Conservation (phyloP, 2,329 filamentous ascomycete genomes). For the Rutstroemia sp. region DNA sequence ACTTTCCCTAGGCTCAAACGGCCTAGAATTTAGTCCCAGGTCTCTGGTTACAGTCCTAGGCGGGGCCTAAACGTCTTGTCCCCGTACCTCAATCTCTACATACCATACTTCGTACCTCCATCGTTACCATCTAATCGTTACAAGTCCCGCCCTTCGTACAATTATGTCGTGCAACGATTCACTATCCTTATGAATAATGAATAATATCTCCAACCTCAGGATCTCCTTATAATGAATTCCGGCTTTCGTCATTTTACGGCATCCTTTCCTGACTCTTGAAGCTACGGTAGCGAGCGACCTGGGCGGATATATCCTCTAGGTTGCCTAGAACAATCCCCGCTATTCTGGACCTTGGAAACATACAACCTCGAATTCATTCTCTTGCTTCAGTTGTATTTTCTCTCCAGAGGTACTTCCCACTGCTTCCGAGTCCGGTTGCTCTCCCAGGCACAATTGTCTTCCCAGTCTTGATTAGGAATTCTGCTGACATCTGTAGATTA, state of each 20-base stretch:
- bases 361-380: not conserved
- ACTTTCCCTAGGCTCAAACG: too few species aligned
- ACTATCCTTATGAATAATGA: not conserved
- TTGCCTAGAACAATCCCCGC: slow-evolving; percentile 9
- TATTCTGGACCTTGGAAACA: slow-evolving; percentile 1
- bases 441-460: not conserved
- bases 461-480: not conserved
- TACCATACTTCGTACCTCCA: too few species aligned
- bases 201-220: too few species aligned
- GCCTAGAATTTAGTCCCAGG: too few species aligned
- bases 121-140: too few species aligned
- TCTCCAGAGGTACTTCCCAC: not conserved
- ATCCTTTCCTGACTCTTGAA: not conserved
- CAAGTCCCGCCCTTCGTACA: not conserved
- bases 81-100: not conserved
- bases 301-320: slow-evolving; percentile 5
- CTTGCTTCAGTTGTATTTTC: not conserved
- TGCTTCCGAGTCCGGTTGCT: not conserved
- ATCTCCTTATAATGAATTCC: too few species aligned
- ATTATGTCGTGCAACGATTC: slow-evolving; percentile 1
- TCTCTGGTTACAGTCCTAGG: too few species aligned
- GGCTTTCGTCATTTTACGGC: too few species aligned
- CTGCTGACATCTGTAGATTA: slow-evolving; percentile 1
- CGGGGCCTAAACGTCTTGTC: not conserved
- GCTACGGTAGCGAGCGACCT: slow-evolving; percentile 3